phyloP scores from a whole-genome alignment of 306 rosid species.

The Lupinus albus region DNA sequence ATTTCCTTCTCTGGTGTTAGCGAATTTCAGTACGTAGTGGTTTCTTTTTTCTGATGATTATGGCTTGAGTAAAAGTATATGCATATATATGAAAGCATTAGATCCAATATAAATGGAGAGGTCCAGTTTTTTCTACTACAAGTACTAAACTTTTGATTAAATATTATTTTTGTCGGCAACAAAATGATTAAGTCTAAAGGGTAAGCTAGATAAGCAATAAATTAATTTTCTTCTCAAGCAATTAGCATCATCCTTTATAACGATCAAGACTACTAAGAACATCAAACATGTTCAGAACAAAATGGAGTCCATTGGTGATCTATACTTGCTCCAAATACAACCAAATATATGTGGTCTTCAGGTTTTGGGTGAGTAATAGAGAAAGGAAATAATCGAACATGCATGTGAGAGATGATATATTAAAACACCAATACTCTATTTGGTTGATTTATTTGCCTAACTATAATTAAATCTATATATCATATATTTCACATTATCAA shows the following conservation, averaged over 20 bases:
- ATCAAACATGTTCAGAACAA: too few species aligned
- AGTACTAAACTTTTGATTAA: background rate
- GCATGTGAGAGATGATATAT: too few species aligned
- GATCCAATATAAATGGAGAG: background rate
- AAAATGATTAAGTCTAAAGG: background rate
- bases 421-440: too few species aligned
- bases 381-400: too few species aligned
- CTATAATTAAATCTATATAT: too few species aligned
- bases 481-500: too few species aligned
- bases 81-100: slow-evolving; percentile 20
- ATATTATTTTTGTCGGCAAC: too few species aligned
- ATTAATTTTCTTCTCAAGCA: too few species aligned
- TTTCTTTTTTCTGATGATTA: background rate
- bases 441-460: too few species aligned
- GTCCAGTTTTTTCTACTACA: background rate
- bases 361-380: background rate
- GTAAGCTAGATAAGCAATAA: too few species aligned
- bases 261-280: too few species aligned
- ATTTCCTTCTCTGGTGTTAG: slow-evolving; percentile 1
- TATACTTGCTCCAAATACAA: background rate
- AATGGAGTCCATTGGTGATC: background rate
- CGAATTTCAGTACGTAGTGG: background rate
- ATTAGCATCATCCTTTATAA: too few species aligned
- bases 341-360: background rate
- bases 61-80: background rate